Evolutionary conservation across 2,329 filamentous ascomycete genomes (phyloP).

Genomic region (Talaromyces sp.): DNA sequence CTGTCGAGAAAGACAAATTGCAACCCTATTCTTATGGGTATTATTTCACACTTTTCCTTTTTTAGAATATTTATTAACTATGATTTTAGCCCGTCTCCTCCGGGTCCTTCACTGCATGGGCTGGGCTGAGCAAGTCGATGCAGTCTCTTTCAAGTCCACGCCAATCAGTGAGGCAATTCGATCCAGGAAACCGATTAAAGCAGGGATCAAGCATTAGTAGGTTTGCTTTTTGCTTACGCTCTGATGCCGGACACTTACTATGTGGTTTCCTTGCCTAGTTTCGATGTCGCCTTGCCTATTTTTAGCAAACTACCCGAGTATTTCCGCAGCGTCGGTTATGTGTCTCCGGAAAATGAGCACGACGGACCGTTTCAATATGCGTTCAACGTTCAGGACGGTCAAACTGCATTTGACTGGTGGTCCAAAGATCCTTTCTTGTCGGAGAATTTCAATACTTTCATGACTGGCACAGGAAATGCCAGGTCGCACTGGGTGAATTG

Average conservation of each 20-base stretch:
- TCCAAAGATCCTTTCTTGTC: constrained; percentile 7
- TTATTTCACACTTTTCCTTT: not conserved
- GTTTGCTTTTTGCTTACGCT: not conserved
- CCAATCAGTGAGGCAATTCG: not conserved
- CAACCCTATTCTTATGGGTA: not conserved
- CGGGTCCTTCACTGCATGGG: not conserved
- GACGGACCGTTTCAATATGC: constrained; percentile 22
- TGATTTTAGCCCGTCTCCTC: not conserved
- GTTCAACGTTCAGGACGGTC: constrained; percentile 14
- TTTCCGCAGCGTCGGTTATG: not conserved
- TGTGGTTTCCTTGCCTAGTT: not conserved
- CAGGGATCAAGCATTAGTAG: not conserved
- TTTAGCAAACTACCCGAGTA: not conserved
- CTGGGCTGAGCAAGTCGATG: not conserved
- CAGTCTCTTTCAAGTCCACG: not conserved
- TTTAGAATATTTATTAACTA: not conserved
- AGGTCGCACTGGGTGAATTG: constrained; percentile 15
- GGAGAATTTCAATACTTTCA: constrained; percentile 18
- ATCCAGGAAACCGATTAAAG: not conserved
- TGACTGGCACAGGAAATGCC: constrained; percentile 14
- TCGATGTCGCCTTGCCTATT: not conserved
- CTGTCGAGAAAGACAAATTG: not conserved
- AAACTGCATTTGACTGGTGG: constrained; percentile 14
- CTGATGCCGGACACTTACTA: not conserved
- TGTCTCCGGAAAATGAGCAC: constrained; percentile 16